Percentiles rank a stretch among this genome's conserved stretches.
These are phyloP conservation scores for Helicostylum pulchrum DNA, from an alignment of 192 early-diverging fungal species.

Conservation along the genomic window DNA sequence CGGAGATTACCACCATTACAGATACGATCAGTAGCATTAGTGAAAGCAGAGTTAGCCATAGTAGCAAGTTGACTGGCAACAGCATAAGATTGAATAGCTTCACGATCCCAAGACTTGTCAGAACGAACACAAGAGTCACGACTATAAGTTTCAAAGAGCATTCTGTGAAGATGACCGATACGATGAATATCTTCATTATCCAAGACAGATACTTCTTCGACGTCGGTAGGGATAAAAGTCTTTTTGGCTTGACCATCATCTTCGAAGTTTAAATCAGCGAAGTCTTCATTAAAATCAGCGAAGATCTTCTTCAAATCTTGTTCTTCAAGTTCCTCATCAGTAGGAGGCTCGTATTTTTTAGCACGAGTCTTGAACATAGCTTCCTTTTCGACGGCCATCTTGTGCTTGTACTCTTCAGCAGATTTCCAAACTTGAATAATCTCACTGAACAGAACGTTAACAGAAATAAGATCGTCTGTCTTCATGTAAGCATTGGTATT, in stretches of 20 bases:
- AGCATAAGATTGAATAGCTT: constrained; percentile 32
- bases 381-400: constrained; percentile 48
- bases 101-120: constrained; percentile 14
- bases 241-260: constrained; percentile 33
- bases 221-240: constrained; percentile 27
- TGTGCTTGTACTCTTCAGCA: constrained; percentile 55
- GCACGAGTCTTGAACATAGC: constrained; percentile 53
- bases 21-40: constrained; percentile 3
- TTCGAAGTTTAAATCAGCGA: constrained; percentile 59
- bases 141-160: constrained; percentile 33
- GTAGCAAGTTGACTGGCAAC: constrained; percentile 43
- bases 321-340: constrained; percentile 69
- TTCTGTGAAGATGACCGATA: constrained; percentile 52
- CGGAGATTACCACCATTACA: constrained; percentile 24
- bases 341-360: constrained; percentile 45
- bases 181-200: constrained; percentile 43
- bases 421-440: constrained; percentile 60
- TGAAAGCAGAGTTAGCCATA: constrained; percentile 37
- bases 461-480: constrained; percentile 35
- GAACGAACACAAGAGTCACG: constrained; percentile 10
- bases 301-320: constrained; percentile 72
- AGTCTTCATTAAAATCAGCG: constrained; percentile 84
- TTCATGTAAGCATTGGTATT: constrained; percentile 41
- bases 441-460: constrained; percentile 55
- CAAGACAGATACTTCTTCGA: constrained; percentile 42